A percentile compares a stretch with the other conserved stretches of the same genome.
phyloP scores from a whole-genome alignment of 768 basidiomycete species.

The Rhizopogon salebrosus region DNA sequence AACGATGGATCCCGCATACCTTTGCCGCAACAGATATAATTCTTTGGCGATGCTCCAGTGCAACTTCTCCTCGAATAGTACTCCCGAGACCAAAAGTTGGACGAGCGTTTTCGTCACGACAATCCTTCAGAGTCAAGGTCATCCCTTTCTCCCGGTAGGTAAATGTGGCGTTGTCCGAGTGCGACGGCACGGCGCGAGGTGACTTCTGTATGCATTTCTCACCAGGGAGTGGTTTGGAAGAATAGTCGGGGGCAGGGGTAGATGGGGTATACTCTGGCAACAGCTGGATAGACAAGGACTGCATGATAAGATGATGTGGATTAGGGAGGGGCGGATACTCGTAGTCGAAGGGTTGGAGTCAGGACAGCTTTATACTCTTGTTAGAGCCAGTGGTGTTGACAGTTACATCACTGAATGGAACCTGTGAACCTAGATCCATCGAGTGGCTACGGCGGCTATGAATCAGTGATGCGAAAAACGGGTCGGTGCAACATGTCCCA shows the following conservation, averaged over 20 bases:
- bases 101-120: slow-evolving; percentile 25
- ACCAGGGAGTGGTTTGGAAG: slow-evolving; percentile 44
- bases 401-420: background rate
- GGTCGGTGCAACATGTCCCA: background rate
- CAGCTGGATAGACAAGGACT: slow-evolving; percentile 4
- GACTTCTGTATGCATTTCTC: slow-evolving; percentile 52
- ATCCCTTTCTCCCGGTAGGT: slow-evolving; percentile 26
- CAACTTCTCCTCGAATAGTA: slow-evolving; percentile 24
- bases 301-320: background rate
- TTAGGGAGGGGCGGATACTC: background rate
- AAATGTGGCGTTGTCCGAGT: slow-evolving; percentile 20
- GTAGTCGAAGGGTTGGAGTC: background rate
- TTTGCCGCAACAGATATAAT: slow-evolving; percentile 21
- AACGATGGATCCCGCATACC: slow-evolving; percentile 12
- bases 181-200: slow-evolving; percentile 14
- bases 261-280: slow-evolving; percentile 55
- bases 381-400: background rate
- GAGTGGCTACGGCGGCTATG: background rate
- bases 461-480: background rate
- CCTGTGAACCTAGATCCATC: background rate
- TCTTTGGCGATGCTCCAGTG: slow-evolving; percentile 19
- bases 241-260: slow-evolving; percentile 51
- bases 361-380: background rate
- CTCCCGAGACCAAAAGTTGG: slow-evolving; percentile 27
- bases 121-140: slow-evolving; percentile 24